phyloP scores from a whole-genome alignment of 805 yeast species.

The Saturnispora zaruensis region DNA sequence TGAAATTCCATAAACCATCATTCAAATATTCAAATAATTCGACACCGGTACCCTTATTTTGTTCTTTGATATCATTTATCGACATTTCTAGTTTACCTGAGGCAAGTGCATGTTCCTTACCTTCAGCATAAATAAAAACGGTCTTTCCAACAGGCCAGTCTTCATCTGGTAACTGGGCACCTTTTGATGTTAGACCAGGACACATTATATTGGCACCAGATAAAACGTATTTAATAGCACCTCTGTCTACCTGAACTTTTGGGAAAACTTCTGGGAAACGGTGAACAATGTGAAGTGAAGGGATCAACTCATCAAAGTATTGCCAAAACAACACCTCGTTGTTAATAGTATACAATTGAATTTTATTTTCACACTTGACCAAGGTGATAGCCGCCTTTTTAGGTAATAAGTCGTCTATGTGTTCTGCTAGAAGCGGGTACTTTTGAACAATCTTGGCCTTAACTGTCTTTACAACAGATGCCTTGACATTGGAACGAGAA shows the following conservation, averaged over 20 bases:
- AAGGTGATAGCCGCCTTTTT: slow-evolving; percentile 76
- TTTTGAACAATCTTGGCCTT: slow-evolving; percentile 64
- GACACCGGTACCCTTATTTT: slow-evolving; percentile 84
- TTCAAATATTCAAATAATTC: slow-evolving; percentile 79
- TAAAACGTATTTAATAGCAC: slow-evolving; percentile 91
- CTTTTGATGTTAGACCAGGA: slow-evolving; percentile 83
- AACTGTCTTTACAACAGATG: slow-evolving; percentile 88
- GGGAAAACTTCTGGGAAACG: slow-evolving; percentile 81
- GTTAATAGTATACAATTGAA: slow-evolving; percentile 67
- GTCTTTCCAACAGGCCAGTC: slow-evolving; percentile 57
- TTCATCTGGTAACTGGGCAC: slow-evolving; percentile 74
- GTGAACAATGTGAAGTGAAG: slow-evolving; percentile 68
- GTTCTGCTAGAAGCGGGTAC: slow-evolving; percentile 66
- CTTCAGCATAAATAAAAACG: slow-evolving; percentile 84
- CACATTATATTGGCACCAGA: slow-evolving; percentile 97
- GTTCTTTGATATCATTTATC: slow-evolving; percentile 74
- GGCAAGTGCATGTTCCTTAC: slow-evolving; percentile 85
- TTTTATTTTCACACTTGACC: slow-evolving; percentile 83
- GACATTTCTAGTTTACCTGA: slow-evolving; percentile 83
- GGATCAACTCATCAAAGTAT: slow-evolving; percentile 72
- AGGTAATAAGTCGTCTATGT: slow-evolving; percentile 76
- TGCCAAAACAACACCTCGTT: slow-evolving; percentile 71
- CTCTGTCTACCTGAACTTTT: slow-evolving; percentile 82
- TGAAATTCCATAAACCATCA: slow-evolving; percentile 76
- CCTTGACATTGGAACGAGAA: slow-evolving; percentile 83